Conservation (phyloP, 441 rosid genomes). For the Pelargonium fulgidum region DNA sequence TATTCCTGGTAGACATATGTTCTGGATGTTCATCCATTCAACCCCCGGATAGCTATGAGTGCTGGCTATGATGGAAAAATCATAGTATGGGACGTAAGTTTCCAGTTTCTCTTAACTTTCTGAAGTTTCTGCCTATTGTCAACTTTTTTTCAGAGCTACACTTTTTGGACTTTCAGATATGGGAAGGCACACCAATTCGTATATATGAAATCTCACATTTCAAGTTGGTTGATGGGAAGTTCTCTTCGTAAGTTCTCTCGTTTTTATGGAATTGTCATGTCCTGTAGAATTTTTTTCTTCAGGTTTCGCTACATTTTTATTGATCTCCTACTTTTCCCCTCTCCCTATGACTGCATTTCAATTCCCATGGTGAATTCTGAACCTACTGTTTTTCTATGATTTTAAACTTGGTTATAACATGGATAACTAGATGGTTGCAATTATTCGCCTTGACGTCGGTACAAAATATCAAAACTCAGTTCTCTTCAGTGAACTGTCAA, state of each 20-base stretch:
- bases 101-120: slow-evolving; percentile 22
- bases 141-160: slow-evolving; percentile 16
- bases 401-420: background rate
- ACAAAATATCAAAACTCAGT: background rate
- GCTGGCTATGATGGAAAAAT: slow-evolving; percentile 98
- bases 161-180: slow-evolving; percentile 52
- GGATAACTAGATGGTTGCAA: background rate
- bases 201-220: slow-evolving; percentile 80
- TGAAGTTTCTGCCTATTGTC: slow-evolving; percentile 12
- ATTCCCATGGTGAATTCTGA: background rate
- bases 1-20: slow-evolving; percentile 74
- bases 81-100: slow-evolving; percentile 95
- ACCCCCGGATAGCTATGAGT: slow-evolving; percentile 97
- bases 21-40: slow-evolving; percentile 96
- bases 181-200: slow-evolving; percentile 90
- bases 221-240: slow-evolving; percentile 96
- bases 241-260: slow-evolving; percentile 75
- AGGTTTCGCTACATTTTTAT: slow-evolving; percentile 11
- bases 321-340: background rate
- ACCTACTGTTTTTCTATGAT: background rate
- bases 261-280: slow-evolving; percentile 1
- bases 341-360: background rate
- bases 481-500: background rate
- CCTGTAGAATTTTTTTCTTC: background rate
- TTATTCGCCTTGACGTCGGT: background rate